phyloP scores from a whole-genome alignment of 2,329 filamentous ascomycete species.

The Trichoderma brevicompactum region DNA sequence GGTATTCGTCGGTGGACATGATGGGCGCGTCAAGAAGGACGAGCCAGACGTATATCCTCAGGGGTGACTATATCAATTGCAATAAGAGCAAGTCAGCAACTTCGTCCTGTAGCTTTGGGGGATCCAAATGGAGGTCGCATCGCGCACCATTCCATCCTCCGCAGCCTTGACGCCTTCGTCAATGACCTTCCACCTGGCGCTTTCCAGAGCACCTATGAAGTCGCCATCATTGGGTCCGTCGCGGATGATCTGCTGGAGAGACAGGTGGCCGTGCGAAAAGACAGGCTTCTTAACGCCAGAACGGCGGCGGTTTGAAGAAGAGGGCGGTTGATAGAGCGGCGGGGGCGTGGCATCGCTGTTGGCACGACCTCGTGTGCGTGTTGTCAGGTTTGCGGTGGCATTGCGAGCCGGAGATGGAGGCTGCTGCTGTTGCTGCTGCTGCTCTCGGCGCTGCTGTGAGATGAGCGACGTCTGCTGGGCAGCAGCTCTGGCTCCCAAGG shows the following conservation, averaged over 20 bases:
- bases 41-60: constrained; percentile 95
- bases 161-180: constrained; percentile 78
- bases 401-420: constrained; percentile 42
- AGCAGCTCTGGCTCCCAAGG: constrained; percentile 60
- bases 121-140: neutral
- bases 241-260: constrained; percentile 75
- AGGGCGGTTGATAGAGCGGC: constrained; percentile 43
- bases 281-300: constrained; percentile 49
- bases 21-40: constrained; percentile 88
- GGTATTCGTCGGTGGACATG: constrained; percentile 83
- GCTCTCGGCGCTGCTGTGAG: constrained; percentile 63
- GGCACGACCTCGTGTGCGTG: constrained; percentile 63
- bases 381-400: constrained; percentile 42
- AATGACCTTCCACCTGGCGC: constrained; percentile 72
- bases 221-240: constrained; percentile 79
- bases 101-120: neutral
- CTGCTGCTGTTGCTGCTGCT: constrained; percentile 38
- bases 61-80: constrained; percentile 68
- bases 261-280: constrained; percentile 59
- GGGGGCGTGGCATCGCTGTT: constrained; percentile 70
- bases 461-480: constrained; percentile 58
- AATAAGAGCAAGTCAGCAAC: neutral
- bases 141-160: constrained; percentile 75
- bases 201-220: constrained; percentile 67
- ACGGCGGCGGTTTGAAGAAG: constrained; percentile 44